Conservation (phyloP, 345 rosid genomes). For the Syzygium aromaticum region DNA sequence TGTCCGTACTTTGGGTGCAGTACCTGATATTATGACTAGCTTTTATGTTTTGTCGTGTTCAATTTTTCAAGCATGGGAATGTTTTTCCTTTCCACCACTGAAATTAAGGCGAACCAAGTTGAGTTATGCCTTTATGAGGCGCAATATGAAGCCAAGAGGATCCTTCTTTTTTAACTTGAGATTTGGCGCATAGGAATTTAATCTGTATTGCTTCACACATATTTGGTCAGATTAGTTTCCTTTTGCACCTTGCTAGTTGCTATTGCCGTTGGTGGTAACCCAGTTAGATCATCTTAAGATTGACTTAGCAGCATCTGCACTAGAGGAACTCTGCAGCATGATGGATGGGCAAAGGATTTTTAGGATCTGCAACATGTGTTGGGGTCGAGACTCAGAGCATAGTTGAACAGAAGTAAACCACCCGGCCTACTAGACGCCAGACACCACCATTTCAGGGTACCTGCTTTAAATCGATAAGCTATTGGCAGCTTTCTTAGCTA, state of each 20-base stretch:
- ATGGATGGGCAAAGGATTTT: background rate
- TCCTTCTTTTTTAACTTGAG: background rate
- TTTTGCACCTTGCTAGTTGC: background rate
- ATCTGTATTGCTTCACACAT: background rate
- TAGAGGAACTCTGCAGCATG: background rate
- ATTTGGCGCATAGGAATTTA: background rate
- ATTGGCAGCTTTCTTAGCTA: background rate
- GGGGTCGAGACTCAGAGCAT: background rate
- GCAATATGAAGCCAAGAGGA: background rate
- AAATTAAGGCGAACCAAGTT: background rate
- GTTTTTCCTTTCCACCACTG: background rate
- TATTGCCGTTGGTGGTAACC: background rate
- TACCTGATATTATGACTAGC: background rate
- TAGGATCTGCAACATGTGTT: background rate
- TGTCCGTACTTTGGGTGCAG: background rate
- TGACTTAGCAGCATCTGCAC: background rate
- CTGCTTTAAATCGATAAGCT: background rate
- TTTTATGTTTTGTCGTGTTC: background rate
- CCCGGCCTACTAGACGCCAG: background rate
- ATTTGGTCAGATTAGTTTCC: background rate
- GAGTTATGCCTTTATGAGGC: background rate
- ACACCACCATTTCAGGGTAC: background rate
- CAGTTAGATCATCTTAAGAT: background rate
- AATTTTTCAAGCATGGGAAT: background rate
- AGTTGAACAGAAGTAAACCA: background rate